Evolutionary conservation across 169 alveolate genomes (phyloP).

Genomic region (Plasmodium vivax): DNA sequence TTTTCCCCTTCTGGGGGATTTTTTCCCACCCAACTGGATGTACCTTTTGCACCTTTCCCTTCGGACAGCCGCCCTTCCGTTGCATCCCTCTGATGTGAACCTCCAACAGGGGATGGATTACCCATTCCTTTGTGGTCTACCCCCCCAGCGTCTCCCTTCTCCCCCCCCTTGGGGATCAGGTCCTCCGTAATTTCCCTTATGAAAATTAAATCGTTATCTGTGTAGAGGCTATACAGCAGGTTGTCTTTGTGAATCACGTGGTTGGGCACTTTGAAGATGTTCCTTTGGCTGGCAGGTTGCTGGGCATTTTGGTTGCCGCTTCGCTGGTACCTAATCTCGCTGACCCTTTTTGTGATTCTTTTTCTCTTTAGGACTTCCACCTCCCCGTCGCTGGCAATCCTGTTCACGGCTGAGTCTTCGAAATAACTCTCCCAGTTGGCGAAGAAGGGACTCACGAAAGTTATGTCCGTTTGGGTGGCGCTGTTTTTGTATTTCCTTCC

Average conservation of each 20-base stretch:
- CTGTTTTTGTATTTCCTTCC: constrained; percentile 20
- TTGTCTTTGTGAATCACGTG: not conserved
- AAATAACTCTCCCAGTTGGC: constrained; percentile 40
- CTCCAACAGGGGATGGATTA: not conserved
- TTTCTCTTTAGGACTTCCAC: constrained; percentile 17
- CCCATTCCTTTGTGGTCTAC: not conserved
- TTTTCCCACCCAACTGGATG: not conserved
- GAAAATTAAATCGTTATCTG: constrained; percentile 26
- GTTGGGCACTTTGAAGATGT: not conserved
- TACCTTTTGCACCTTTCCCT: not conserved
- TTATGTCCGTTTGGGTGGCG: constrained; percentile 30
- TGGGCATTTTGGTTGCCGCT: not conserved
- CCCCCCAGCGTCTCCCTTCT: not conserved
- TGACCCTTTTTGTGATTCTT: not conserved
- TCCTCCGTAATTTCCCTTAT: constrained; percentile 13
- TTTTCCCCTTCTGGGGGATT: not conserved
- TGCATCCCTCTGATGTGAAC: not conserved
- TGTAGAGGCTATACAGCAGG: constrained; percentile 11
- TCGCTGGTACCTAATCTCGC: not conserved
- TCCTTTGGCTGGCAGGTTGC: not conserved
- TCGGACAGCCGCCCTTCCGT: not conserved
- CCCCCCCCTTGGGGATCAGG: not conserved
- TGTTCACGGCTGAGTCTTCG: constrained; percentile 1
- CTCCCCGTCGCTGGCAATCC: constrained; percentile 47
- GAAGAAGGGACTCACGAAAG: constrained; percentile 22